A percentile compares a stretch with the other conserved stretches of the same genome.
Conservation (phyloP, 2,329 filamentous ascomycete genomes). For the Orbilia quercus region DNA sequence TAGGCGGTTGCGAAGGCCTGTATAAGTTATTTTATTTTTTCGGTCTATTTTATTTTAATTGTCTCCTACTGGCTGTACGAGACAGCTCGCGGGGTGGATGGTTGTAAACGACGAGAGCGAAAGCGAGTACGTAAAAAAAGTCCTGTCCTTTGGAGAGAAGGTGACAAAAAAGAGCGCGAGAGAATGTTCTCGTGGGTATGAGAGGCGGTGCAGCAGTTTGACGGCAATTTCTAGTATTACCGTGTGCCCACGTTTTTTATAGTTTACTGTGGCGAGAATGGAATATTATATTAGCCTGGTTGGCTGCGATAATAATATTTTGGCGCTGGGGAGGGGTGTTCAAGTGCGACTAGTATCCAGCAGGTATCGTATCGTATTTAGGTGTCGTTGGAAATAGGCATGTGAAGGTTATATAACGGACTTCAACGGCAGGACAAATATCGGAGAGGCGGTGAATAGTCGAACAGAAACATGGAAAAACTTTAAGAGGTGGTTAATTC, state of each 20-base stretch:
- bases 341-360: too few species aligned
- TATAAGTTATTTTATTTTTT: constrained; percentile 34
- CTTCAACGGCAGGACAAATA: constrained; percentile 12
- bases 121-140: not conserved
- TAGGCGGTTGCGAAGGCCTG: constrained; percentile 50
- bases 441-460: constrained; percentile 19
- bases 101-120: not conserved
- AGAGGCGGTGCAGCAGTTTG: constrained; percentile 49
- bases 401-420: constrained; percentile 43
- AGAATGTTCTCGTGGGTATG: constrained; percentile 55
- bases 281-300: constrained; percentile 31
- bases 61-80: constrained; percentile 11
- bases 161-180: constrained; percentile 21
- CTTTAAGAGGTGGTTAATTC: constrained; percentile 28
- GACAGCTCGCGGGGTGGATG: constrained; percentile 15
- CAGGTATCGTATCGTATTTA: too few species aligned
- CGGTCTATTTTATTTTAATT: constrained; percentile 12
- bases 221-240: constrained; percentile 53
- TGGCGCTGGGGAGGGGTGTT: constrained; percentile 45
- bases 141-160: not conserved
- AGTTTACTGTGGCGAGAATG: constrained; percentile 42
- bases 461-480: constrained; percentile 2
- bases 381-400: constrained; percentile 43
- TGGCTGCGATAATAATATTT: constrained; percentile 46
- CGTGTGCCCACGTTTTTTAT: constrained; percentile 43